Percentiles rank a stretch among this genome's conserved stretches.
phyloP scores from a whole-genome alignment of 192 early-diverging fungal species.

The Pilaira anomala region DNA sequence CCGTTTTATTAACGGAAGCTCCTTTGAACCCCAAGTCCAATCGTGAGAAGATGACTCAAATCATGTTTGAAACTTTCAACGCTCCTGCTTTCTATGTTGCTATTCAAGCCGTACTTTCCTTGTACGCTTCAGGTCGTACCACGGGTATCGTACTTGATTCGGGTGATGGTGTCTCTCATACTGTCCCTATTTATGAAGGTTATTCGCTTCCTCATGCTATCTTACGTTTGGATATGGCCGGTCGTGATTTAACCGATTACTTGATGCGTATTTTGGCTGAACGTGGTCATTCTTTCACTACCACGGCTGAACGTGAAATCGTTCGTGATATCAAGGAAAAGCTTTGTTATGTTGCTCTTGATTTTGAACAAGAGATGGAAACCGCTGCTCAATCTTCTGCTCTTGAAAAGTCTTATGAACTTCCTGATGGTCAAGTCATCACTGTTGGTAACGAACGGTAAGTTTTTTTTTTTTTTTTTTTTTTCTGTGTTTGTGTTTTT shows the following conservation, averaged over 20 bases:
- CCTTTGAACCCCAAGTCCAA: conserved; percentile 96
- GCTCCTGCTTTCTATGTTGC: conserved; percentile 94
- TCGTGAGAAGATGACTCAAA: conserved; percentile 99
- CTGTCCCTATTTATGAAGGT: conserved; percentile 97
- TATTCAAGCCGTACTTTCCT: conserved; percentile 94
- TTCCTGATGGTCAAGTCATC: conserved; percentile 98
- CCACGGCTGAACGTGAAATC: conserved; percentile 95
- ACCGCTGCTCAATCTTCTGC: conserved; percentile 87
- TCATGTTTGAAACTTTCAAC: conserved; percentile 99
- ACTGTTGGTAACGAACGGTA: conserved; percentile 90
- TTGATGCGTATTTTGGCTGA: conserved; percentile 90
- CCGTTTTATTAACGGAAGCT: conserved; percentile 93
- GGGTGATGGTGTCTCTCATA: conserved; percentile 97
- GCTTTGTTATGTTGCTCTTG: conserved; percentile 96
- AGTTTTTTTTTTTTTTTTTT: not conserved
- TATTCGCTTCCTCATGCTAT: conserved; percentile 94
- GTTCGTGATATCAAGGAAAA: conserved; percentile 99
- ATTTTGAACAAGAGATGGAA: conserved; percentile 97
- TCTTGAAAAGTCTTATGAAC: conserved; percentile 95
- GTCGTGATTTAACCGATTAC: conserved; percentile 94
- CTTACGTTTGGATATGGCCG: conserved; percentile 93
- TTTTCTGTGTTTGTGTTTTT: not conserved
- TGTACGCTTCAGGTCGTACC: conserved; percentile 95
- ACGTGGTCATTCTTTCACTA: conserved; percentile 94
- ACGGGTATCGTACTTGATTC: conserved; percentile 99